Evolutionary conservation across 1,284 basidiomycete species (phyloP).

Genomic region (Marasmius fiardii): DNA sequence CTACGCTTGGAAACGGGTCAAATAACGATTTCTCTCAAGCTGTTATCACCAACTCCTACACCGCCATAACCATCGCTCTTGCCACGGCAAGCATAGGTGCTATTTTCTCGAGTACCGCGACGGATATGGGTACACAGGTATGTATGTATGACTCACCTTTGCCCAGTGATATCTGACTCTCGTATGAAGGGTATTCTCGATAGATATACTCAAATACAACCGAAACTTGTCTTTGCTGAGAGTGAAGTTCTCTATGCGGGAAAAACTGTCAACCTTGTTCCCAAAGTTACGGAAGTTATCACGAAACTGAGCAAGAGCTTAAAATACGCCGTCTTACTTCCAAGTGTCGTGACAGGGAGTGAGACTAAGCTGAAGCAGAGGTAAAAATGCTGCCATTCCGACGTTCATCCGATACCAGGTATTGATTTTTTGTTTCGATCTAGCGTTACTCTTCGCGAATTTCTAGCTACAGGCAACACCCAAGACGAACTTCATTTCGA

Average conservation of each 20-base stretch:
- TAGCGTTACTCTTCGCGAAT: conserved; percentile 45
- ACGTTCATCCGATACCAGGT: background rate
- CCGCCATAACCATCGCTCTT: conserved; percentile 54
- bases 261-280: conserved; percentile 48
- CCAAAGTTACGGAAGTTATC: conserved; percentile 51
- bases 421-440: background rate
- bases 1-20: background rate
- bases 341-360: conserved; percentile 47
- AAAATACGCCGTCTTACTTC: conserved; percentile 49
- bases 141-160: background rate
- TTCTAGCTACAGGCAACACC: conserved; percentile 44
- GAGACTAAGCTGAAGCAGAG: conserved; percentile 30
- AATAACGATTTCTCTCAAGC: conserved; percentile 31
- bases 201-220: conserved; percentile 63
- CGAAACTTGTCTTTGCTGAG: conserved; percentile 63
- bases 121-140: conserved; percentile 67
- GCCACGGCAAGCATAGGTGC: conserved; percentile 62
- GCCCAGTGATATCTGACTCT: background rate
- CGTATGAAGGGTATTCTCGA: conserved; percentile 56
- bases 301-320: conserved; percentile 46
- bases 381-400: conserved; percentile 34
- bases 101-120: conserved; percentile 64
- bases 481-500: conserved; percentile 49
- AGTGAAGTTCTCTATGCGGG: conserved; percentile 60
- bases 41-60: conserved; percentile 59